Conservation (phyloP, 139 green algal species). For the Haematococcus lacustris region DNA sequence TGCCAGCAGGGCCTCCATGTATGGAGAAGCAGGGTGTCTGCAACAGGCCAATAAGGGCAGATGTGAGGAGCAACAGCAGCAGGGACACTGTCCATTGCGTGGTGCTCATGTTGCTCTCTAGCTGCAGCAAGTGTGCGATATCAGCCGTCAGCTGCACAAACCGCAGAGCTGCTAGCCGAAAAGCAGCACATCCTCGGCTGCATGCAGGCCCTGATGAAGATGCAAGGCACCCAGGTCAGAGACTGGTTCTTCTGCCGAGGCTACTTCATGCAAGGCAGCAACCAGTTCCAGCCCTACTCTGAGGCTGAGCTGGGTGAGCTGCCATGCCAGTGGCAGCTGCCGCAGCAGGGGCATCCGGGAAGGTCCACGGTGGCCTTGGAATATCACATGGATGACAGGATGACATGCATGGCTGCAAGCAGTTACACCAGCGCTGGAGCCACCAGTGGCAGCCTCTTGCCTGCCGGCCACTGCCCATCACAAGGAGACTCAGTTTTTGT, state of each 20-base stretch:
- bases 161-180: too few relatives aligned
- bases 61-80: too few relatives aligned
- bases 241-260: conserved; percentile 54
- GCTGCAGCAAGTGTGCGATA: background rate
- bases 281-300: conserved; percentile 32
- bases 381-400: background rate
- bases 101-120: background rate
- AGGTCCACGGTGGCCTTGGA: background rate
- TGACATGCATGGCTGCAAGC: background rate
- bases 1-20: too few relatives aligned
- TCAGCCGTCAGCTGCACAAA: too few relatives aligned
- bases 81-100: background rate
- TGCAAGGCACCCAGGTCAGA: background rate
- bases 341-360: too few relatives aligned
- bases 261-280: conserved; percentile 28
- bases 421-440: background rate
- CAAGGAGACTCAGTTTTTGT: too few relatives aligned
- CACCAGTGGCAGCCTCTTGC: background rate
- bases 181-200: too few relatives aligned
- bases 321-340: too few relatives aligned
- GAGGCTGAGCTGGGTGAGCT: conserved; percentile 27
- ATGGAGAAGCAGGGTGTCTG: too few relatives aligned
- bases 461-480: too few relatives aligned
- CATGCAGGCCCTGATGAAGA: too few relatives aligned
- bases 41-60: too few relatives aligned